Base-by-base conservation (phyloP, 805 yeast genomes). In the Barnettozyma wickerhamii region DNA sequence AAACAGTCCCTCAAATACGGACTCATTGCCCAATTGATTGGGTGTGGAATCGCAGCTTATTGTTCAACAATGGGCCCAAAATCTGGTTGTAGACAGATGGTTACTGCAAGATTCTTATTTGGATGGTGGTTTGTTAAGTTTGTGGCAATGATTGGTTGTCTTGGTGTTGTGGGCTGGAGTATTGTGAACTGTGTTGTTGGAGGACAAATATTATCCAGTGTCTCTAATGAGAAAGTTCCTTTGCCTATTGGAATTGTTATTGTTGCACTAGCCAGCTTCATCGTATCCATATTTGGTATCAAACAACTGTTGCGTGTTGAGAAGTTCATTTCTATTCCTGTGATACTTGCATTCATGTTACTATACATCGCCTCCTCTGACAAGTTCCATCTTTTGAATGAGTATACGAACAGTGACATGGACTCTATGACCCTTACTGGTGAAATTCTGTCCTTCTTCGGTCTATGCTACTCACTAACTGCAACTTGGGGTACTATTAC, bases 101-200 rank as follows among this genome's bases (percentile, higher is more conserved):
- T 87, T 9, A 73, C 85, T 18, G 82, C 89, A 2, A 69, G 95
- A 47, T 86, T 72, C 51, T 65, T 86, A 35, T 88, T 87, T 58
- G 96, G 96, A 1, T 82, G 90, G 79, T 84, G 83, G 81, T 77
- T 81, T 49, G 89, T 88, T 30, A 82, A 84, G 59, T 66, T 86
- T 40, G 84, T 86, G 35, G 80, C 87, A 5, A 59, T 88, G 31
- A 75, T 84, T 29, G 75, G 86, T 33, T 77, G 84, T 43, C 60
- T 84, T 32, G 95, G 95, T 37, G 82, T 83, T 13, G 59, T 85
- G 51, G 96, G 96, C n/a, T 88, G 96, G 96, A 77, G 91, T n/a
- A 81, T 88, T 27, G 89, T 87, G n/a, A 87, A 86, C 57, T 76
- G 84, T 50, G 93, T 87, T 36, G 80, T 86, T 42, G 95, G 95